These are phyloP conservation scores for Metschnikowia gelsemii DNA, from an alignment of 805 yeast genomes.

Conservation along the genomic window DNA sequence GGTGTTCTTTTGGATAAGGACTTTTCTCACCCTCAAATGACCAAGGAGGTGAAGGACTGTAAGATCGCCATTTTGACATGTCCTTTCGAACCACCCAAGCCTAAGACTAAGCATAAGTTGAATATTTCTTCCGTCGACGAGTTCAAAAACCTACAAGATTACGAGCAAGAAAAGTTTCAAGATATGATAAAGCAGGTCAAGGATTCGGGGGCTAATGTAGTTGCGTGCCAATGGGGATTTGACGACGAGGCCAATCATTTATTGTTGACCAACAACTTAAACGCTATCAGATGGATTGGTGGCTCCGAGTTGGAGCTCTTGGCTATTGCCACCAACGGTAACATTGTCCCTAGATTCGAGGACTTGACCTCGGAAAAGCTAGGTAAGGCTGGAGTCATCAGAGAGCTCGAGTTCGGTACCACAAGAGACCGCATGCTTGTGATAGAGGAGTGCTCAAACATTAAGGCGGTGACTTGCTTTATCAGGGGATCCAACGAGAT, in stretches of 20 bases:
- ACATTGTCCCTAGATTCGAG: conserved; percentile 96
- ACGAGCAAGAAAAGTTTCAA: conserved; percentile 86
- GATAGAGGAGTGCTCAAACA: conserved; percentile 82
- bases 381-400: conserved; percentile 82
- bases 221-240: conserved; percentile 99
- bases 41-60: conserved; percentile 71
- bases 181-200: conserved; percentile 89
- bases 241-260: conserved; percentile 98
- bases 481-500: conserved; percentile 95
- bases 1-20: conserved; percentile 97
- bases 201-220: conserved; percentile 90
- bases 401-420: conserved; percentile 92
- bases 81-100: conserved; percentile 99
- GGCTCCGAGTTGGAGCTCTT: conserved; percentile 94
- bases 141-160: conserved; percentile 83
- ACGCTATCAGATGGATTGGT: conserved; percentile 99
- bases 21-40: conserved; percentile 98
- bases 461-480: conserved; percentile 88
- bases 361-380: conserved; percentile 79
- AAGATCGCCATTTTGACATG: conserved; percentile 94
- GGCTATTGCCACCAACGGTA: conserved; percentile 96
- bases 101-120: conserved; percentile 96
- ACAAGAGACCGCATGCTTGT: conserved; percentile 95
- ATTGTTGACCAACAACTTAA: conserved; percentile 79
- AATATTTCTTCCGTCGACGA: conserved; percentile 94